Evolutionary conservation across 1,284 basidiomycete species (phyloP).

Genomic region (Agaricales sp.): DNA sequence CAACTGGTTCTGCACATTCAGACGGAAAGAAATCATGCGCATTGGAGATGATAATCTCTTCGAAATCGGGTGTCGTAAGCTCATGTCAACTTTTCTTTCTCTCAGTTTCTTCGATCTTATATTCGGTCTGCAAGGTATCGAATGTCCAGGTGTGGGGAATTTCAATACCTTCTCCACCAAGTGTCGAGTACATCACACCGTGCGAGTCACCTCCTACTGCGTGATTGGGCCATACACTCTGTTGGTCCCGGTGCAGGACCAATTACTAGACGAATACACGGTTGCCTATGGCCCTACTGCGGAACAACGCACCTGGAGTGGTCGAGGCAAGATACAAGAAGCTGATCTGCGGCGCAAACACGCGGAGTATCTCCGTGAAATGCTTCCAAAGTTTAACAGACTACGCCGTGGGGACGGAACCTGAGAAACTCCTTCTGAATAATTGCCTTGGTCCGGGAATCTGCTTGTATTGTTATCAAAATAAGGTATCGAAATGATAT

Average conservation of each 20-base stretch:
- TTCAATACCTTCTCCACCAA: slow-evolving; percentile 80
- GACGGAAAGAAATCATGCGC: slow-evolving; percentile 74
- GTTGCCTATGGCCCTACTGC: slow-evolving; percentile 74
- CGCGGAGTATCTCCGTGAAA: slow-evolving; percentile 82
- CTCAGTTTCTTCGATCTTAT: slow-evolving; percentile 5
- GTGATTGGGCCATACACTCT: slow-evolving; percentile 74
- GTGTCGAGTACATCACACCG: slow-evolving; percentile 69
- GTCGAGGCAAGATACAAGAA: slow-evolving; percentile 77
- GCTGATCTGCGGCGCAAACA: slow-evolving; percentile 79
- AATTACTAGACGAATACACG: slow-evolving; percentile 77
- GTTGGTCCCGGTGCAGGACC: slow-evolving; percentile 63
- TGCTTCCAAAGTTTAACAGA: slow-evolving; percentile 82
- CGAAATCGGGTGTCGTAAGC: slow-evolving; percentile 83
- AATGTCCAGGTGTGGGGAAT: slow-evolving; percentile 74
- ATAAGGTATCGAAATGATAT: not conserved
- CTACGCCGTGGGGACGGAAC: slow-evolving; percentile 50
- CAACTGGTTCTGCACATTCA: slow-evolving; percentile 17
- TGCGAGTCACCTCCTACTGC: slow-evolving; percentile 72
- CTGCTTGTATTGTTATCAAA: too few species aligned
- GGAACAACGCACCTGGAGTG: slow-evolving; percentile 75
- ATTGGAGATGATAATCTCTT: slow-evolving; percentile 92
- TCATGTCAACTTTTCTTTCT: slow-evolving; percentile 3
- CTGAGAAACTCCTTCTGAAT: slow-evolving; percentile 13
- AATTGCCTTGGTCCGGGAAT: not conserved
- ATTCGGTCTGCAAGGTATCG: too few species aligned